Conservation (phyloP, 208 protist genomes). For the Blastocrithidia nonstop region DNA sequence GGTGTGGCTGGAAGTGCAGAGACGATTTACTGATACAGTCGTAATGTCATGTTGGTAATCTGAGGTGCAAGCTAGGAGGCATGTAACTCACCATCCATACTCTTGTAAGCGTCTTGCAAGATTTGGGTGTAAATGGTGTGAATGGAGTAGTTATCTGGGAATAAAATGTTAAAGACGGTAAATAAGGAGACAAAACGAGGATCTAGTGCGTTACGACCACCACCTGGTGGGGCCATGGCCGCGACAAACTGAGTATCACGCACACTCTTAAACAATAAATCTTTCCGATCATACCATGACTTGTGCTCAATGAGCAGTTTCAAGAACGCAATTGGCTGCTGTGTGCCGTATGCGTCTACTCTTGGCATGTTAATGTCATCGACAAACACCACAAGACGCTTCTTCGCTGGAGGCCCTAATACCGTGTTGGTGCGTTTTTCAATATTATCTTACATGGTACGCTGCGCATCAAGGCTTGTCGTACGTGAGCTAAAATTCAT, state of each 20-base stretch:
- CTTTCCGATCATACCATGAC: conserved; percentile 95
- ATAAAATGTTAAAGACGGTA: conserved; percentile 95
- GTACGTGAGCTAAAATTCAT: conserved; percentile 97
- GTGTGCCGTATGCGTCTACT: conserved; percentile 96
- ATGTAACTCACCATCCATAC: conserved; percentile 19
- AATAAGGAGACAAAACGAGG: conserved; percentile 96
- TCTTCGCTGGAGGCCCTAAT: conserved; percentile 91
- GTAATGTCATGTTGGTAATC: conserved; percentile 89
- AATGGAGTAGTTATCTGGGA: conserved; percentile 92
- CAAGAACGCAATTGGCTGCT: conserved; percentile 97
- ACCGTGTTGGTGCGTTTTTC: conserved; percentile 94
- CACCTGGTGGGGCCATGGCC: conserved; percentile 95
- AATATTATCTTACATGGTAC: conserved; percentile 94
- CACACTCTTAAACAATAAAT: conserved; percentile 93
- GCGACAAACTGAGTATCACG: conserved; percentile 93
- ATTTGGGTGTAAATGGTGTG: conserved; percentile 95
- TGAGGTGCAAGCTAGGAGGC: conserved; percentile 21
- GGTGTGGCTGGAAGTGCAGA: conserved; percentile 92
- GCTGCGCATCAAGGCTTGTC: conserved; percentile 90
- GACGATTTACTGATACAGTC: conserved; percentile 87
- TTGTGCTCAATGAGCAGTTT: conserved; percentile 95
- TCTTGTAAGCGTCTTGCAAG: conserved; percentile 76
- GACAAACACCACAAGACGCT: conserved; percentile 94
- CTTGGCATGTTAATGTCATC: conserved; percentile 99
- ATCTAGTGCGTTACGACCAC: conserved; percentile 93